phyloP scores from a whole-genome alignment of 257 asterid species.

The Capsicum chinense region DNA sequence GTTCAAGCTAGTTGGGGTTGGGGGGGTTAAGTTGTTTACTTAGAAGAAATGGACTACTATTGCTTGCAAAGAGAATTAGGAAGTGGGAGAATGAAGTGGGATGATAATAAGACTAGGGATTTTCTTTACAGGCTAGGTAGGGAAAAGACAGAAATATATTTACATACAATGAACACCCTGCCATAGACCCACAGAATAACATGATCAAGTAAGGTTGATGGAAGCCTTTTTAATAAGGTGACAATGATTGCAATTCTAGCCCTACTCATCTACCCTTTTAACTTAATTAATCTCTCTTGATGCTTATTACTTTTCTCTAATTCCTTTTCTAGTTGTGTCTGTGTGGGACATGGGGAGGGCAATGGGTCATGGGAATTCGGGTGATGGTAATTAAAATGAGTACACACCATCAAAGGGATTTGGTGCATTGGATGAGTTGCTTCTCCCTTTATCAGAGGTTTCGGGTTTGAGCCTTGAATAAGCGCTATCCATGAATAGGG shows the following conservation, averaged over 20 bases:
- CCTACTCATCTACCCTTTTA: neutral
- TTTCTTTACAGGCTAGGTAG: conserved; percentile 30
- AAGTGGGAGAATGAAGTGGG: neutral
- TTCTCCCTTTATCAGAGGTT: too few species aligned
- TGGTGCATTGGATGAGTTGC: too few species aligned
- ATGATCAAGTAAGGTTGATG: conserved; percentile 21
- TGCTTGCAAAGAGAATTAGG: conserved; percentile 14
- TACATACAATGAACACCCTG: neutral
- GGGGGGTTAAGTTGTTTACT: neutral
- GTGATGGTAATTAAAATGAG: neutral
- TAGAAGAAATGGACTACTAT: neutral
- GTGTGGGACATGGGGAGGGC: neutral
- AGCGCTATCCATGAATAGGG: too few species aligned
- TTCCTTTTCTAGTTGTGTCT: neutral
- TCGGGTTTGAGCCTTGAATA: too few species aligned
- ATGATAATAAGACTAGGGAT: neutral
- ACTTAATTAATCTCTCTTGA: conserved; percentile 8
- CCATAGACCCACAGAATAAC: conserved; percentile 13
- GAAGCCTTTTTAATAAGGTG: conserved; percentile 25
- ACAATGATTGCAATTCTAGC: neutral
- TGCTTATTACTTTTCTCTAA: neutral
- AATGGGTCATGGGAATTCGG: neutral
- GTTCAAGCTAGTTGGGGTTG: neutral
- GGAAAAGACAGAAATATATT: neutral
- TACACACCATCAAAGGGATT: too few species aligned